Conservation (phyloP, 441 rosid genomes). For the Gossypium schwendimanii region DNA sequence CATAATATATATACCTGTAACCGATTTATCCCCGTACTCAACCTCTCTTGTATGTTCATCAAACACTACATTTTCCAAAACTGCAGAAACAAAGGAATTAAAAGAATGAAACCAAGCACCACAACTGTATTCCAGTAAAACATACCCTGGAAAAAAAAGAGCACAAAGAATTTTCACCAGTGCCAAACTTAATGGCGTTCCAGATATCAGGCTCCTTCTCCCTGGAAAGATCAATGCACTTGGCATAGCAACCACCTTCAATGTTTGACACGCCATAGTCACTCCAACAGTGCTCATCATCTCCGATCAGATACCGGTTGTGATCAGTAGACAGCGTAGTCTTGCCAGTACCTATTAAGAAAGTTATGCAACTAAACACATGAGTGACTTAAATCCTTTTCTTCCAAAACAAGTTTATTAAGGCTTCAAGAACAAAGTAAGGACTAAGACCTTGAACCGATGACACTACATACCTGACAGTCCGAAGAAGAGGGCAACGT, state of each 20-base stretch:
- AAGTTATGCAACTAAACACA: conserved; percentile 7
- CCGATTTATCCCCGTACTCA: conserved; percentile 68
- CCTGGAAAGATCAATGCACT: conserved; percentile 81
- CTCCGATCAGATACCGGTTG: conserved; percentile 83
- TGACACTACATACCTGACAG: conserved; percentile 78
- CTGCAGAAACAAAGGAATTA: conserved; percentile 29
- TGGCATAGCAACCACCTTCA: conserved; percentile 97
- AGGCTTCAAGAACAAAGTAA: background rate
- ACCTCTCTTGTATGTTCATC: conserved; percentile 87
- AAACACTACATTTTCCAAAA: conserved; percentile 77
- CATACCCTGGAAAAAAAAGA: background rate
- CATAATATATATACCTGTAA: conserved; percentile 45
- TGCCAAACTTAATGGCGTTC: conserved; percentile 93
- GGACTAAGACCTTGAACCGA: conserved; percentile 17
- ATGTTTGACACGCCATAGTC: conserved; percentile 90
- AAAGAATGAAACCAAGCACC: background rate
- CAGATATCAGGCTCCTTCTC: conserved; percentile 95
- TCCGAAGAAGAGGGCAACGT: conserved; percentile 99
- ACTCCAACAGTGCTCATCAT: conserved; percentile 94
- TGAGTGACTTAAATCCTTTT: conserved; percentile 8
- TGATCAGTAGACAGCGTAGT: conserved; percentile 94
- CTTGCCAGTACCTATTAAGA: conserved; percentile 72
- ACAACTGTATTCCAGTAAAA: background rate
- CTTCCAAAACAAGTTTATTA: background rate
- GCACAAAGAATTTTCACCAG: conserved; percentile 37